Percentiles rank a stretch among this genome's conserved stretches.
Conservation (phyloP, 2,329 filamentous ascomycete genomes). For the Apiospora aurea region DNA sequence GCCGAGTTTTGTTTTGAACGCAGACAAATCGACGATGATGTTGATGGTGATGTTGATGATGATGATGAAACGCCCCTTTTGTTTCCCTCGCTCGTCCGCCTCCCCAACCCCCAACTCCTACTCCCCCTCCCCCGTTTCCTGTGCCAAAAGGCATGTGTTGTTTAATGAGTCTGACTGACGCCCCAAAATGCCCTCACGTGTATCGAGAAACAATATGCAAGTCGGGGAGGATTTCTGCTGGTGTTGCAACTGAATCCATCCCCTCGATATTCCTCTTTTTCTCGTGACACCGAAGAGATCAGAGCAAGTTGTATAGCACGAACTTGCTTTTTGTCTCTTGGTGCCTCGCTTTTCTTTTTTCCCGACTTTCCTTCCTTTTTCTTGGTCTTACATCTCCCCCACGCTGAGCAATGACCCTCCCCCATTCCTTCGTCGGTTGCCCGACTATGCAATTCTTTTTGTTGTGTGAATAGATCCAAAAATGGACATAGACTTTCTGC, state of each 20-base stretch:
- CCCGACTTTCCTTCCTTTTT: not conserved
- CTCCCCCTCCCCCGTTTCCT: not conserved
- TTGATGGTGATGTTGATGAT: not conserved
- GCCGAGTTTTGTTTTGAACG: not conserved
- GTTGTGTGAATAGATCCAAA: constrained; percentile 2
- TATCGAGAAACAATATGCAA: constrained; percentile 2
- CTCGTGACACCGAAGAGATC: no score
- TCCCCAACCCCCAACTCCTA: not conserved
- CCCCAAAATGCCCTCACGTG: not conserved
- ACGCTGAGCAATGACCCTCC: not conserved
- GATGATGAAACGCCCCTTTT: not conserved
- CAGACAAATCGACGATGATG: not conserved
- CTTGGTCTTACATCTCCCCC: not conserved
- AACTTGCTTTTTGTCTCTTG: not conserved
- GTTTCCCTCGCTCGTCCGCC: not conserved
- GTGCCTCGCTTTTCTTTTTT: not conserved
- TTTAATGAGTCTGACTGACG: not conserved
- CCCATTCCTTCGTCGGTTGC: constrained; percentile 1
- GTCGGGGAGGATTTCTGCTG: not conserved
- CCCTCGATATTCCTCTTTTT: no score
- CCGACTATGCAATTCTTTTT: constrained; percentile 21
- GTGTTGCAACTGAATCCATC: not conserved
- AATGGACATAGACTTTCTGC: not conserved
- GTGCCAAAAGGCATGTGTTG: not conserved
- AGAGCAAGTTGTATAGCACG: not conserved